Conservation (phyloP, 164 flowering plant genomes). For the Stephania cephalantha region DNA sequence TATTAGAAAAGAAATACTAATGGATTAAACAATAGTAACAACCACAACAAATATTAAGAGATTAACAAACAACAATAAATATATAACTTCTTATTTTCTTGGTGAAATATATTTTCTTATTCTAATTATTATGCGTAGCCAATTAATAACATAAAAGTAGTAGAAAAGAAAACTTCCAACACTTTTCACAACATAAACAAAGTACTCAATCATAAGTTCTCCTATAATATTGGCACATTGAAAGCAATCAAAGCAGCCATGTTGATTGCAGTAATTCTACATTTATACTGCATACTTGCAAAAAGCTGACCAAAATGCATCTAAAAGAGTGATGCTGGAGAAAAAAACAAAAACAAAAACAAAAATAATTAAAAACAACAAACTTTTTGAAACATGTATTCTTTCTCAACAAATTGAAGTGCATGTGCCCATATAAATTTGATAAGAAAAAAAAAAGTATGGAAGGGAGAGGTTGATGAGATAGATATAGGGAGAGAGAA, state of each 20-base stretch:
- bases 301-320: neutral
- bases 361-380: neutral
- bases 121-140: neutral
- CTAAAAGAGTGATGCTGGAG: no score
- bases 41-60: no score
- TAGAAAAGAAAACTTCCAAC: neutral
- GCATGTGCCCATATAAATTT: no score
- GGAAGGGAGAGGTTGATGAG: constrained; percentile 3
- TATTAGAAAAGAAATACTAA: neutral
- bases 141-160: neutral
- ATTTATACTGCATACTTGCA: neutral
- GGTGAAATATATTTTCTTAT: neutral
- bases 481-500: constrained; percentile 20
- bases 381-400: no score
- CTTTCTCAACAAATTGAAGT: no score
- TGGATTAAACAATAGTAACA: neutral
- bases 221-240: no score
- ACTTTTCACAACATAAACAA: constrained; percentile 4
- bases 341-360: neutral
- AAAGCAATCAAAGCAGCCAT: no score
- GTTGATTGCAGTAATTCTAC: neutral
- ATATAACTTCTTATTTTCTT: neutral
- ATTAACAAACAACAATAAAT: no score
- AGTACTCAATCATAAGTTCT: neutral
- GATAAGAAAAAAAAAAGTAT: neutral